These are phyloP conservation scores for Pseudogymnoascus sp. DNA, from an alignment of 2,329 filamentous ascomycete genomes.

Conservation along the genomic window DNA sequence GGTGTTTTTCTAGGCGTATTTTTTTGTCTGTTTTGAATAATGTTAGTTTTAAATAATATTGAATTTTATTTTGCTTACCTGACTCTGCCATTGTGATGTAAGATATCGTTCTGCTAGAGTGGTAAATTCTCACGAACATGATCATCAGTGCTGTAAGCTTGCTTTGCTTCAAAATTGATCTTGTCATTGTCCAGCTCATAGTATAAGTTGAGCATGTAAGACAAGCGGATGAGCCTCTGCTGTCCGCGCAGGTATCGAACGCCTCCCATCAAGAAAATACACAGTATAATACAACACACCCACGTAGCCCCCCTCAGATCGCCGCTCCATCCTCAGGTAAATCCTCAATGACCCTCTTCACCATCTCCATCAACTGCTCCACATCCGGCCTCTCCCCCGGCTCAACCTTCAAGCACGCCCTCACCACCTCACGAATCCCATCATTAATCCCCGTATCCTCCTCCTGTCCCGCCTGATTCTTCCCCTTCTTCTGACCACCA, in stretches of 20 bases:
- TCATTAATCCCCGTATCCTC: conserved; percentile 57
- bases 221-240: conserved; percentile 1
- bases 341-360: conserved; percentile 62
- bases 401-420: conserved; percentile 79
- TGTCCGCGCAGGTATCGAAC: conserved; percentile 1
- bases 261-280: conserved; percentile 6
- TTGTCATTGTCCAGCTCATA: neutral
- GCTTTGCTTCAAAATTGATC: neutral
- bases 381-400: conserved; percentile 81
- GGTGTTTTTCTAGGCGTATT: neutral
- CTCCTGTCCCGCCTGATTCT: conserved; percentile 26
- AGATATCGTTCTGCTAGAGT: neutral
- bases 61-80: neutral
- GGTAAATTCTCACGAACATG: neutral
- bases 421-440: conserved; percentile 75
- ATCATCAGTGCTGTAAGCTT: neutral
- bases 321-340: conserved; percentile 51
- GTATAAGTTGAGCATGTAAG: neutral
- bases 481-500: conserved; percentile 37
- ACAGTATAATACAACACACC: conserved; percentile 1
- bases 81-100: neutral
- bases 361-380: conserved; percentile 68
- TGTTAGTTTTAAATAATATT: neutral
- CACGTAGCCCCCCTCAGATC: neutral
- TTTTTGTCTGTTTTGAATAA: neutral